Conservation (phyloP, 2,329 filamentous ascomycete species). For the Huntiella omanensis region DNA sequence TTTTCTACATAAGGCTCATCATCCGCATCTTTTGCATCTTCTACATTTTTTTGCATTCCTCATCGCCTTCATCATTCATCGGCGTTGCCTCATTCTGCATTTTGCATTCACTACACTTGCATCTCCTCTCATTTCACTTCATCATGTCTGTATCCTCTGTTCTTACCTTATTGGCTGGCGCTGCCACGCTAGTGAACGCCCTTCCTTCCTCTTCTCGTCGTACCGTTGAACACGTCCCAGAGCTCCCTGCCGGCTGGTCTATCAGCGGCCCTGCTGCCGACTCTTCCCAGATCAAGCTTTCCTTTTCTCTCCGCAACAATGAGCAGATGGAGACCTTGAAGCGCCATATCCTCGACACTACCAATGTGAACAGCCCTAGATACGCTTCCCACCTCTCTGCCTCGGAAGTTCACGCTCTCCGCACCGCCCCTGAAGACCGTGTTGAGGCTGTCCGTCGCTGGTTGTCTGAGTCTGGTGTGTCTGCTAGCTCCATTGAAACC, state of each 20-base stretch:
- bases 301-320: slow-evolving; percentile 11
- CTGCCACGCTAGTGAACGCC: slow-evolving; percentile 1
- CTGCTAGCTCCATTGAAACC: slow-evolving; percentile 14
- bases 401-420: slow-evolving; percentile 20
- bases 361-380: slow-evolving; percentile 25
- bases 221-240: slow-evolving; percentile 8
- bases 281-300: slow-evolving; percentile 7
- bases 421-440: slow-evolving; percentile 18
- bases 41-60: not conserved
- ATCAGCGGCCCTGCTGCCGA: slow-evolving; percentile 3
- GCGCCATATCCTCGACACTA: slow-evolving; percentile 14
- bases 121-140: no score
- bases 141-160: slow-evolving; percentile 7
- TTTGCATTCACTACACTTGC: not conserved
- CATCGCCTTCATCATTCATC: not conserved
- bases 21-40: not conserved
- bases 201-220: slow-evolving; percentile 6
- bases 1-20: not conserved
- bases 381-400: slow-evolving; percentile 26
- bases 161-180: slow-evolving; percentile 7
- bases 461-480: slow-evolving; percentile 23
- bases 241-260: slow-evolving; percentile 11
- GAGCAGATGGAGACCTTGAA: slow-evolving; percentile 10
- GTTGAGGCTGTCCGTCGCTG: slow-evolving; percentile 22
- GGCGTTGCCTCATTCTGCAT: not conserved